Conservation (phyloP, 805 yeast genomes). For the Lipomyces japonicus region DNA sequence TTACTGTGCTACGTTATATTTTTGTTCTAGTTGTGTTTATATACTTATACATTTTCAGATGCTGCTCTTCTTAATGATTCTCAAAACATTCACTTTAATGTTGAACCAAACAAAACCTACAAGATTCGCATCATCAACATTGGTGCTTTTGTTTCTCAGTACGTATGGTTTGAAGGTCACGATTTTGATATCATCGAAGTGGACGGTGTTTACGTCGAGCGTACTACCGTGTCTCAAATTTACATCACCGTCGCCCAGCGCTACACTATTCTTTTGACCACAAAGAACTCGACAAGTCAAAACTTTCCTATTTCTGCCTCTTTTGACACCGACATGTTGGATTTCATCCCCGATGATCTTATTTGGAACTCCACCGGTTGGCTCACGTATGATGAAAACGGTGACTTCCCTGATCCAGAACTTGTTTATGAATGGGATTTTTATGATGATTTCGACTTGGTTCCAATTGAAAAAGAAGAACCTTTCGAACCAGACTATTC, state of each 20-base stretch:
- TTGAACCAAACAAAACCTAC: slow-evolving; percentile 83
- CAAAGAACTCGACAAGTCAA: slow-evolving; percentile 56
- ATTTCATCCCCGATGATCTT: slow-evolving; percentile 61
- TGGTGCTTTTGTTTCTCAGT: slow-evolving; percentile 91
- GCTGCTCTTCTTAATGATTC: slow-evolving; percentile 77
- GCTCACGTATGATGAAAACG: slow-evolving; percentile 54
- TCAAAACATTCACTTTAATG: slow-evolving; percentile 67
- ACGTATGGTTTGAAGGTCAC: slow-evolving; percentile 84
- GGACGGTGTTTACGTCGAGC: slow-evolving; percentile 85
- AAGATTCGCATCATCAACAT: slow-evolving; percentile 72
- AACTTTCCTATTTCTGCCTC: slow-evolving; percentile 82
- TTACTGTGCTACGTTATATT: too few species aligned
- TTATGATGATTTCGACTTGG: slow-evolving; percentile 75
- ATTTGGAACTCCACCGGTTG: slow-evolving; percentile 69
- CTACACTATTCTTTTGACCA: slow-evolving; percentile 70
- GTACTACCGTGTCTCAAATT: slow-evolving; percentile 61
- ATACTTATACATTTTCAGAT: slow-evolving; percentile 37
- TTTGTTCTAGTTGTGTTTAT: not conserved
- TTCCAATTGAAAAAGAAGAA: slow-evolving; percentile 57
- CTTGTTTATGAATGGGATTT: slow-evolving; percentile 43
- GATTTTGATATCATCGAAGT: slow-evolving; percentile 80
- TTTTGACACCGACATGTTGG: slow-evolving; percentile 81
- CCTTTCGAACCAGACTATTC: slow-evolving; percentile 64
- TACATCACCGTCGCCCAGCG: slow-evolving; percentile 92
- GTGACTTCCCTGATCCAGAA: slow-evolving; percentile 45